Conservation (phyloP, 106 monocot species). For the Allium fistulosum region DNA sequence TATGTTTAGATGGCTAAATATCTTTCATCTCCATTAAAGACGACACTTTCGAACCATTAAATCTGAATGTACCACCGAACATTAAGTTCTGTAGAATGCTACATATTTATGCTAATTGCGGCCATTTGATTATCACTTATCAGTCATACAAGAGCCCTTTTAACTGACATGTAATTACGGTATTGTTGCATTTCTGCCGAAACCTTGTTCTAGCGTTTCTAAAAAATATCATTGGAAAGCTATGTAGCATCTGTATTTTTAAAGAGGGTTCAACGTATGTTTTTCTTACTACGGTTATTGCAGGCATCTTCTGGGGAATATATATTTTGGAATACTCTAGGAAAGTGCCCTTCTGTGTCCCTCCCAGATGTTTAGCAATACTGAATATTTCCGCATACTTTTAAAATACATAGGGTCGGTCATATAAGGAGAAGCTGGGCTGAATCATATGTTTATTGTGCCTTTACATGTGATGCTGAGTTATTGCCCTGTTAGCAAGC, state of each 20-base stretch:
- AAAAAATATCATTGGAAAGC: neutral
- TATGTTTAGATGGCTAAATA: no score
- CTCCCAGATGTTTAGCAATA: neutral
- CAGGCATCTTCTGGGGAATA: constrained; percentile 77
- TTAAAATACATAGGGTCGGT: no score
- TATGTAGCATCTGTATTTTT: neutral
- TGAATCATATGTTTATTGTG: no score
- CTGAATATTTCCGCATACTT: no score
- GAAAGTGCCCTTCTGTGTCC: constrained; percentile 56
- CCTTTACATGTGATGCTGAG: no score
- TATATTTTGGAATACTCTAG: constrained; percentile 87
- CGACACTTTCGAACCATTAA: neutral
- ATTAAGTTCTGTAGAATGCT: neutral
- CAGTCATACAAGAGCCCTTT: neutral
- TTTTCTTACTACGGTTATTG: constrained; percentile 12
- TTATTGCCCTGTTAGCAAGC: no score
- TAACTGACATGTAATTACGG: neutral
- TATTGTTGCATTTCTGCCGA: neutral
- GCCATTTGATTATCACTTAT: neutral
- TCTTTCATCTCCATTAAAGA: no score
- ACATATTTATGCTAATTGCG: neutral
- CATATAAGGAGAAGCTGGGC: no score
- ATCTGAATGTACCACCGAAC: neutral
- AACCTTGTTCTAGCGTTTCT: neutral
- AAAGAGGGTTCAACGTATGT: neutral